phyloP scores from a whole-genome alignment of 139 green algal species.

The Coelastrella sp. region DNA sequence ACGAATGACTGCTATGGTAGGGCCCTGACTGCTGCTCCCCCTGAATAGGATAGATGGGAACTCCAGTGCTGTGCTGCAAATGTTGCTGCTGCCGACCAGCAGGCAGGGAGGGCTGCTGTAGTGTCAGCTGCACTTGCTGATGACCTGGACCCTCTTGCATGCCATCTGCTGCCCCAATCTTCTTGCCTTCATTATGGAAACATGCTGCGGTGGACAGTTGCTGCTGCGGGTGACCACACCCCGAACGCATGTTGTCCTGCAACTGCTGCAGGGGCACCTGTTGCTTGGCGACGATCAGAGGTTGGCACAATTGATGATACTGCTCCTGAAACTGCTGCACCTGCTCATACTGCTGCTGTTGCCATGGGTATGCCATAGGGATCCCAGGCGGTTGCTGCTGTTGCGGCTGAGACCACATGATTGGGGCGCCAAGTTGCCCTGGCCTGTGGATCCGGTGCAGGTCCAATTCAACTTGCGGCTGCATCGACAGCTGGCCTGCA shows the following conservation, averaged over 20 bases:
- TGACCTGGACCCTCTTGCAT: neutral
- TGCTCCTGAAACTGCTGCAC: constrained; percentile 6
- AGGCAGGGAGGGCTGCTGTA: neutral
- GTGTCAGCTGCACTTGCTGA: neutral
- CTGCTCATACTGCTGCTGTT: neutral
- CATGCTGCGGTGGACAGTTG: too few relatives aligned
- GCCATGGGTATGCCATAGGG: neutral
- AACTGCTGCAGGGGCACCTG: constrained; percentile 15
- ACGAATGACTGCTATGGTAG: too few relatives aligned
- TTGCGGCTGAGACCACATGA: neutral
- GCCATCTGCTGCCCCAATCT: neutral
- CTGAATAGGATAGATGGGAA: too few relatives aligned
- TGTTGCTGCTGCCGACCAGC: neutral
- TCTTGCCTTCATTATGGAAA: too few relatives aligned
- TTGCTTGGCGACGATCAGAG: neutral
- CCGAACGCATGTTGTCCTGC: neutral
- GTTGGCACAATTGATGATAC: neutral
- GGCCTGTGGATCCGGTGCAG: too few relatives aligned
- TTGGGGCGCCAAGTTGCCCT: too few relatives aligned
- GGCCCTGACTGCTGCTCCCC: too few relatives aligned
- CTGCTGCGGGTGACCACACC: neutral
- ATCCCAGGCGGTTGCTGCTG: neutral
- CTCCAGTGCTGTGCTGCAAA: neutral
- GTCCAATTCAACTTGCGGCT: too few relatives aligned
- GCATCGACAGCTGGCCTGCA: too few relatives aligned